Conservation (phyloP, 305 asterid species). For the Fraxinus greggii region DNA sequence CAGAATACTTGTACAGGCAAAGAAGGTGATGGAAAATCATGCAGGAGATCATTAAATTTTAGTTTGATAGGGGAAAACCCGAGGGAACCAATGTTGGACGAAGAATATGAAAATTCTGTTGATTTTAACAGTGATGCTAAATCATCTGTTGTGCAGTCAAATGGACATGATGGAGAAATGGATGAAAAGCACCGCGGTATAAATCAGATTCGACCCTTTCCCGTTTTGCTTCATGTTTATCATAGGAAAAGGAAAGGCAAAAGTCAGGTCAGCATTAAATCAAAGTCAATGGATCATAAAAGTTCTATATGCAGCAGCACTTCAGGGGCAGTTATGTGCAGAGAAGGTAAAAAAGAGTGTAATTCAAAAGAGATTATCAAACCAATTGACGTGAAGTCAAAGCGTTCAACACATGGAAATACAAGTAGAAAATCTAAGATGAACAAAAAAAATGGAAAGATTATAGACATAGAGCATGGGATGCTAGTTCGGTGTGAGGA, state of each 20-base stretch:
- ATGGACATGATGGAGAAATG: neutral
- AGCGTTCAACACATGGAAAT: neutral
- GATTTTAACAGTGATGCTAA: neutral
- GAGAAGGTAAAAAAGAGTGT: neutral
- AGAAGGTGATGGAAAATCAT: neutral
- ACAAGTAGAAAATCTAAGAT: neutral
- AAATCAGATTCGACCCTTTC: neutral
- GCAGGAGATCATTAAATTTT: neutral
- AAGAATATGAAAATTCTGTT: neutral
- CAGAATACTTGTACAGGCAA: neutral
- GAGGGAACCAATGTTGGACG: neutral
- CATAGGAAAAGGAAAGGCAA: neutral
- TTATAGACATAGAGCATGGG: neutral
- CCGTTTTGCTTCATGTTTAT: neutral
- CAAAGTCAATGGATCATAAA: neutral
- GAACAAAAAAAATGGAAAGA: neutral
- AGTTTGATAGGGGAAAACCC: neutral
- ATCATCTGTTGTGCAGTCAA: neutral
- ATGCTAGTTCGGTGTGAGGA: constrained; percentile 6
- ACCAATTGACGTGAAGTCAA: neutral
- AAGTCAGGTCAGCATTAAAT: neutral
- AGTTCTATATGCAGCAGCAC: neutral
- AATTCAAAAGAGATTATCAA: neutral
- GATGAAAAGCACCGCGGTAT: neutral
- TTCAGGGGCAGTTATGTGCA: neutral